phyloP scores from a whole-genome alignment of 306 rosid species.

The Erythrophleum fordii region DNA sequence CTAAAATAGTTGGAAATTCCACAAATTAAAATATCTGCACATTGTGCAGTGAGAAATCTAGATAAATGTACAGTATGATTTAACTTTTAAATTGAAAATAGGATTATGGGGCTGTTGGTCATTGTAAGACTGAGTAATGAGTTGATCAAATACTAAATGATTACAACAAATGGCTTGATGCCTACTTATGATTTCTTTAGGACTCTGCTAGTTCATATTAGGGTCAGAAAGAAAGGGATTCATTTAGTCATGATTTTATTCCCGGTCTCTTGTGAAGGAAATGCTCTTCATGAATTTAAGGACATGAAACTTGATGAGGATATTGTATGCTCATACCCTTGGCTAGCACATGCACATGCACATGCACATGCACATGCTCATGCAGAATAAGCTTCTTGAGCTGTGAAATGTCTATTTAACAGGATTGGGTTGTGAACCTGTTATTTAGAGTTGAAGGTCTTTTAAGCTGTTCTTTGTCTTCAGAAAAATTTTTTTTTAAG shows the following conservation, averaged over 20 bases:
- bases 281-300: not conserved
- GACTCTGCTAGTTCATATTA: not conserved
- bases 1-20: not conserved
- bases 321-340: not conserved
- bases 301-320: not conserved
- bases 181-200: not conserved
- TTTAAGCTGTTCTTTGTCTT: too few species aligned
- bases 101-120: not conserved
- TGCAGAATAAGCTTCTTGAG: not conserved
- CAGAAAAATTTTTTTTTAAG: too few species aligned
- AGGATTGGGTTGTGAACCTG: not conserved
- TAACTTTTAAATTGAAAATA: not conserved
- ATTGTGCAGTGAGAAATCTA: not conserved
- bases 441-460: slow-evolving; percentile 23
- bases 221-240: not conserved
- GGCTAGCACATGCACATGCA: not conserved
- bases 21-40: not conserved
- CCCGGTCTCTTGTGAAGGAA: not conserved
- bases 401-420: not conserved
- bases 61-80: not conserved
- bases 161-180: not conserved
- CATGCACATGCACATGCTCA: not conserved
- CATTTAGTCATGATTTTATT: not conserved
- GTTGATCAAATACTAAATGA: not conserved
- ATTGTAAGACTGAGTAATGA: not conserved